These are phyloP conservation scores for Eucalyptus regnans DNA, from an alignment of 345 rosid species.

Conservation along the genomic window DNA sequence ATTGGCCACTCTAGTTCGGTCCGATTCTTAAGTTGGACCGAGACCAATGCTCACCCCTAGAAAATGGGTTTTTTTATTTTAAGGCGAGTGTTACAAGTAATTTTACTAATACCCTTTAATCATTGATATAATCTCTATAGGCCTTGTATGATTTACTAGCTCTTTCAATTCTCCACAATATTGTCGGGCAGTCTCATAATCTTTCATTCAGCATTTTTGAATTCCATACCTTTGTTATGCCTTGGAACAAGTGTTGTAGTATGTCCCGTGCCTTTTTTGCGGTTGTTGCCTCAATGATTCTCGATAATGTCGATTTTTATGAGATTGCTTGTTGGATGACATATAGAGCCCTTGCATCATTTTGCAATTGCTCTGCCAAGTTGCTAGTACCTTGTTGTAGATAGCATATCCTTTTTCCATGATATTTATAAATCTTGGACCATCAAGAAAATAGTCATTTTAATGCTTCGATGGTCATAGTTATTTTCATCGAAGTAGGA, in stretches of 20 bases:
- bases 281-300: neutral
- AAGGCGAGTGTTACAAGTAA: neutral
- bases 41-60: neutral
- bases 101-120: neutral
- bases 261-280: neutral
- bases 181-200: neutral
- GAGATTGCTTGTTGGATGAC: neutral
- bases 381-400: neutral
- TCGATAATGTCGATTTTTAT: too few relatives aligned
- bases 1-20: neutral
- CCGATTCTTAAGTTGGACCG: rapidly evolving
- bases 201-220: neutral
- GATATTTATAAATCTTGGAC: neutral
- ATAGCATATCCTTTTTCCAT: neutral
- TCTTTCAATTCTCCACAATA: neutral
- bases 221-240: neutral
- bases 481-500: neutral
- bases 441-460: neutral
- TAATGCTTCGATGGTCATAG: neutral
- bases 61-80: too few relatives aligned
- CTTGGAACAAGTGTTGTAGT: neutral
- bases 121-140: neutral
- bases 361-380: neutral
- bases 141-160: neutral
- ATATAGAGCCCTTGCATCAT: neutral